Evolutionary conservation across 1,284 basidiomycete genomes (phyloP), one percentile per base, ranked within the genome.

Genomic region (Polyporus tsugae): DNA sequence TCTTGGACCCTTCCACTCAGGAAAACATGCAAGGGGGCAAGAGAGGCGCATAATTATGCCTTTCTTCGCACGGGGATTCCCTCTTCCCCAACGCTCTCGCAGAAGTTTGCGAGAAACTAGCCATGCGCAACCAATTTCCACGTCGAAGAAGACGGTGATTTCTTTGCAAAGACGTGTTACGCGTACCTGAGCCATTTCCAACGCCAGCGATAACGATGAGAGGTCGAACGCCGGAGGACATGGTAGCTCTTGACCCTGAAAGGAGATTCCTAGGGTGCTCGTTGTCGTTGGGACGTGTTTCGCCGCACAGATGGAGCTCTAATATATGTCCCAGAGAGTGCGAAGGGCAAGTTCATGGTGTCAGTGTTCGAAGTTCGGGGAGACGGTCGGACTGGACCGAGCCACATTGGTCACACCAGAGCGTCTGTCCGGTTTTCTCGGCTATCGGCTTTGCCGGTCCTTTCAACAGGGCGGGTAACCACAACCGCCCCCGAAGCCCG

Each of bases 171-270:
- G n/a, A 41, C 19, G 15, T 1, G 22, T 2, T 17, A 10, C 25
- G 71, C 80, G 41, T 65, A 80, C 83, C 83, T 36, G 77, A 68
- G 25, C 78, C 79, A 60, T 80, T 81, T 59, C 90, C 91, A 35
- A 91, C 76, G 49, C 91, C 90, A 77, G 82, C 80, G 38, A 88
- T 81, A 57, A 88, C 78, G 68, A 87, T 81, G 72, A 88, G 78
- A 17, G 86, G 85, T 39, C 80, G 81, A 64, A 75, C 59, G 62
- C 81, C 76, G 22, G 36, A 6, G 13, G 55, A 13, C 83, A 85
- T 84, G 41, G n/a, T 25, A 38, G 15, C 10, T 38, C 13, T 15
- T 25, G 19, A 15, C 6, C 0, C 11, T 39, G 10, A 38, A 25
- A 22, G 39, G 57, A 13, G 33, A 33, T 17, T 55, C 4, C 46